phyloP scores from a whole-genome alignment of 352 stramenopile species.

The Globisporangium uncinulatum region DNA sequence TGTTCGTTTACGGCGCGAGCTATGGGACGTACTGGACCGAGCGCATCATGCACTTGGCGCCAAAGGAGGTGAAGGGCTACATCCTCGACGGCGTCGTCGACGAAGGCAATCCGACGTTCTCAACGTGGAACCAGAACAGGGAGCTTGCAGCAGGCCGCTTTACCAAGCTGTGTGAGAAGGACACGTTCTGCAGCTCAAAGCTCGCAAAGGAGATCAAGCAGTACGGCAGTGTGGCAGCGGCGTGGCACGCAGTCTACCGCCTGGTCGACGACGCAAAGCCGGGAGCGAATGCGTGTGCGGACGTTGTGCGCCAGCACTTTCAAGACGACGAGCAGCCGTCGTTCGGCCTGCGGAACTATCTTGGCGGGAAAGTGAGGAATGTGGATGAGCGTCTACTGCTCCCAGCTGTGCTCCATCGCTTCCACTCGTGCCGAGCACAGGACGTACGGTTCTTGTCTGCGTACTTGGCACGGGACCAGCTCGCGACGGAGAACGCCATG shows the following conservation, averaged over 20 bases:
- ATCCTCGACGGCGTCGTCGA: conserved; percentile 22
- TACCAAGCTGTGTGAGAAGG: conserved; percentile 5
- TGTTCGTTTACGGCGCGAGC: conserved; percentile 29
- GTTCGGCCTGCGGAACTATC: not conserved
- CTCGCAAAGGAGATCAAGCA: conserved; percentile 9
- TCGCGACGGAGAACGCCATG: not conserved
- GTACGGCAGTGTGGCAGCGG: conserved; percentile 2
- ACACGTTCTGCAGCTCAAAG: conserved; percentile 7
- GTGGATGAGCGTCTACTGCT: not conserved
- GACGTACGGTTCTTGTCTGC: conserved; percentile 5
- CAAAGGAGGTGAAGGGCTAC: conserved; percentile 20
- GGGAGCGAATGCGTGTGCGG: not conserved
- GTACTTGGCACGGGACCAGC: not conserved
- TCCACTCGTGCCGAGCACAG: not conserved
- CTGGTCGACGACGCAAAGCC: not conserved
- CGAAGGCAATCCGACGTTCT: conserved; percentile 8
- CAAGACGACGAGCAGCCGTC: conserved; percentile 1
- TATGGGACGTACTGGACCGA: conserved; percentile 25
- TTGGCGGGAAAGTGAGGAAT: not conserved
- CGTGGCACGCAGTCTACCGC: conserved; percentile 3
- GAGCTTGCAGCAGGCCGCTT: not conserved
- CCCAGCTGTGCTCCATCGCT: conserved; percentile 5
- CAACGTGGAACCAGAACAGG: conserved; percentile 6
- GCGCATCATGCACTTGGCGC: conserved; percentile 29
- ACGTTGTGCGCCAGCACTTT: not conserved